Base-by-base conservation (phyloP, 1,139 yeast species). In the Kazachstania sp. region DNA sequence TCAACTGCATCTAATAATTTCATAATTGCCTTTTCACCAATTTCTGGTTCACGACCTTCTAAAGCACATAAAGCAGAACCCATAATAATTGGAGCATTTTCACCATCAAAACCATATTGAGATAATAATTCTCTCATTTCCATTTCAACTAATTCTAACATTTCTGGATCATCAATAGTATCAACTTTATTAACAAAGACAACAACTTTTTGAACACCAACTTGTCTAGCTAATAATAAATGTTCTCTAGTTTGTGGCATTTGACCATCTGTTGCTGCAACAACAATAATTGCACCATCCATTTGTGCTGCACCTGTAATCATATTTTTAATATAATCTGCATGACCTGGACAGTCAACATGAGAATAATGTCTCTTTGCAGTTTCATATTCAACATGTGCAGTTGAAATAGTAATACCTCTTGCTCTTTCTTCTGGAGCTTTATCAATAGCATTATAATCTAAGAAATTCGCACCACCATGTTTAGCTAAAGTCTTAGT, bases 201-300 rank as follows among this genome's bases (percentile, higher is more conserved):
- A 70, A 92, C 97, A 69, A 92, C 81, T 73, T 88, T 79, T 74
- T 92, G 95, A 59, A 92, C 95, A 79, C 99, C 99, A 67, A 92
- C 97, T 77, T 92, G 98, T 78, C 97, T 88, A 55, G 98, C 98
- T 67, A 92, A 82, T 71, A 92, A 76, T 76, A 92, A 78, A 74
- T 92, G 98, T 75, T 92, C 98, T 77, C 97, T 86, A 61, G 98
- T 94, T 77, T 92, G 98, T 67, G 97, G 97, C 98, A 92, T 92
- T 74, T 90, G 96, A 66, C 98, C 98, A 67, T 92, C 98, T 51
- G 95, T 78, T 56, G 98, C 98, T 65, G 97, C 97, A 71, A 92
- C 98, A 57, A 92, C 98, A 74, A 92, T 90, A 64, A 92, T 90
- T 59, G 97, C 98, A 77, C 97, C 97, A 70, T 92, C 98, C 97